Percentiles rank a stretch among this genome's conserved stretches.
Conservation (phyloP, 73 alveolate genomes). For the Effrenium voratum region DNA sequence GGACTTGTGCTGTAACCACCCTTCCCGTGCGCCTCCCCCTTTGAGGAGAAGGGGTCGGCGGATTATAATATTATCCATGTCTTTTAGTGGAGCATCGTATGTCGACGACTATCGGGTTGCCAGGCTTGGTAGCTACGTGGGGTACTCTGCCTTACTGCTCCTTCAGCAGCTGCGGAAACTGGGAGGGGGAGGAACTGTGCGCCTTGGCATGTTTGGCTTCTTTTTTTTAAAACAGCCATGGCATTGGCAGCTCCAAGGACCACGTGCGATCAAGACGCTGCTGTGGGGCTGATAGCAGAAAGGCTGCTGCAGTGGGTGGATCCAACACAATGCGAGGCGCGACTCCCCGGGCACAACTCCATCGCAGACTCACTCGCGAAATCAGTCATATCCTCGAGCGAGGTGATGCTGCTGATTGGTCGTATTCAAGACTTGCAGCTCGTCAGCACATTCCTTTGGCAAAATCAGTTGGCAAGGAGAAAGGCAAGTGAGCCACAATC, state of each 20-base stretch:
- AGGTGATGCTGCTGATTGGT: slow-evolving; percentile 30
- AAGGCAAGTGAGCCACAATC: no score
- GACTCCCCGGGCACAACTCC: not conserved
- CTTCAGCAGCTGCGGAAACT: slow-evolving; percentile 11
- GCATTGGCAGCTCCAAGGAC: not conserved
- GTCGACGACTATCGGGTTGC: not conserved
- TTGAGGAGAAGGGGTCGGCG: no score
- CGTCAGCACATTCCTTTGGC: no score
- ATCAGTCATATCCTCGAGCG: not conserved
- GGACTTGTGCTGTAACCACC: no score
- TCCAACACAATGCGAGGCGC: slow-evolving; percentile 24
- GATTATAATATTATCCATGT: not conserved
- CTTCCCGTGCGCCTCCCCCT: no score
- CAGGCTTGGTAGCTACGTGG: slow-evolving; percentile 72
- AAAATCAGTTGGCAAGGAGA: no score
- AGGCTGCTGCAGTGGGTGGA: slow-evolving; percentile 38
- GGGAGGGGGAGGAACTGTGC: slow-evolving; percentile 55
- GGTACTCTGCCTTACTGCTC: slow-evolving; percentile 35
- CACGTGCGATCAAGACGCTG: slow-evolving; percentile 49
- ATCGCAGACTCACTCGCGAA: not conserved
- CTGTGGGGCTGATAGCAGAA: slow-evolving; percentile 10
- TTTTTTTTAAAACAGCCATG: not conserved
- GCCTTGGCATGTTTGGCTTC: not conserved
- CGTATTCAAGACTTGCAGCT: slow-evolving; percentile 33
- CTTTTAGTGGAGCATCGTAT: not conserved